Conservation (phyloP, 768 basidiomycete species). For the Fomitopsis serialis region DNA sequence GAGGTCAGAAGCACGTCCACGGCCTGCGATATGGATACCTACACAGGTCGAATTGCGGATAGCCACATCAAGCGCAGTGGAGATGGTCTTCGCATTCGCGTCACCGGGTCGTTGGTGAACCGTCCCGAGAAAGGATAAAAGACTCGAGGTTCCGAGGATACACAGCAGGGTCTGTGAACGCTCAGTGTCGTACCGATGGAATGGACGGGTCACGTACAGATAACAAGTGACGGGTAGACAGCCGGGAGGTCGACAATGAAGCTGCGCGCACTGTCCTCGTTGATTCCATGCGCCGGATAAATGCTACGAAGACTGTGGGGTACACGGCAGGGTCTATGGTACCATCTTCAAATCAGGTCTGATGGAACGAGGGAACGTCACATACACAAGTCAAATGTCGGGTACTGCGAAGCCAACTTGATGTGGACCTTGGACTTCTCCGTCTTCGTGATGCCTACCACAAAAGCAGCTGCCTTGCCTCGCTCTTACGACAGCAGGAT, state of each 20-base stretch:
- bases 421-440: not conserved
- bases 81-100: not conserved
- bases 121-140: constrained; percentile 25
- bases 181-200: not conserved
- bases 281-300: not conserved
- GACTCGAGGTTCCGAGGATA: constrained; percentile 35
- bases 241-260: not conserved
- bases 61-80: not conserved
- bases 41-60: not conserved
- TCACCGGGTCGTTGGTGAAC: too few relatives aligned
- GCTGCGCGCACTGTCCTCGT: not conserved
- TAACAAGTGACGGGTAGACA: not conserved
- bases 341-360: not conserved
- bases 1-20: not conserved
- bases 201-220: not conserved
- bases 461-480: not conserved
- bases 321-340: not conserved
- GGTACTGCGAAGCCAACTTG: constrained; percentile 14
- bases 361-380: not conserved
- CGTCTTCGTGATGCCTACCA: not conserved
- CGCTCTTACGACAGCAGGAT: not conserved
- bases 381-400: constrained; percentile 21
- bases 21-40: not conserved
- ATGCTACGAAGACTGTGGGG: not conserved
- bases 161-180: constrained; percentile 12